phyloP scores from a whole-genome alignment of 2,329 filamentous ascomycete species.

The Colletotrichum gloeosporioides region DNA sequence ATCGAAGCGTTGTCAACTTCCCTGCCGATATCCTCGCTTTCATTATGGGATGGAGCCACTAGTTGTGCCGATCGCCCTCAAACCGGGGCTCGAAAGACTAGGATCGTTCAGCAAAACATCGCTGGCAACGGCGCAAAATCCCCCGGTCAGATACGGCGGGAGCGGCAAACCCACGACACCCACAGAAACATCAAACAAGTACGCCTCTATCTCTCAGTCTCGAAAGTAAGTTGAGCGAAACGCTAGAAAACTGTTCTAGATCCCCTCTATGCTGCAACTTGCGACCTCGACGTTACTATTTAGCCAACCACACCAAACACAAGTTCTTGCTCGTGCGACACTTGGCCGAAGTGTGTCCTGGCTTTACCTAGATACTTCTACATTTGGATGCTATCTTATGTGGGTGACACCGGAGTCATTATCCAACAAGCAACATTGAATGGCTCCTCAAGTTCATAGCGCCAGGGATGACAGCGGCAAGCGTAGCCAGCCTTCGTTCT shows the following conservation, averaged over 20 bases:
- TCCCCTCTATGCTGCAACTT: not conserved
- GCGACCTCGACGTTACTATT: not conserved
- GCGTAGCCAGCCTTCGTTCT: not conserved
- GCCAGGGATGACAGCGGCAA: not conserved
- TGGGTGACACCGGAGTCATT: not conserved
- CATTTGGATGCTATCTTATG: not conserved
- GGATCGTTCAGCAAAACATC: not conserved
- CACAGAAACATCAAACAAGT: not conserved
- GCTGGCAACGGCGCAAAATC: not conserved
- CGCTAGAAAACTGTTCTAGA: not conserved
- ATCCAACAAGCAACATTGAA: not conserved
- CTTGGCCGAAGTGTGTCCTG: not conserved
- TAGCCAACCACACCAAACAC: not conserved
- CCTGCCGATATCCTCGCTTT: not conserved
- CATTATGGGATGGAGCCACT: slow-evolving; percentile 1
- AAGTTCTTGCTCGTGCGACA: not conserved
- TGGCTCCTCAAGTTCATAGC: not conserved
- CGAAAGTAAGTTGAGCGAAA: not conserved
- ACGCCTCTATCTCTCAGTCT: not conserved
- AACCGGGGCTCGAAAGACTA: not conserved
- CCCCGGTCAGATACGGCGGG: not conserved
- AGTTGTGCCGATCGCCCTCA: slow-evolving; percentile 2
- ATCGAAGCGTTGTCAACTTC: not conserved
- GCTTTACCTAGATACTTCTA: not conserved
- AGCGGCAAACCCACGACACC: not conserved